Evolutionary conservation across 176 grass and related monocot genomes (phyloP).

Genomic region (Eragrostis nindensis): DNA sequence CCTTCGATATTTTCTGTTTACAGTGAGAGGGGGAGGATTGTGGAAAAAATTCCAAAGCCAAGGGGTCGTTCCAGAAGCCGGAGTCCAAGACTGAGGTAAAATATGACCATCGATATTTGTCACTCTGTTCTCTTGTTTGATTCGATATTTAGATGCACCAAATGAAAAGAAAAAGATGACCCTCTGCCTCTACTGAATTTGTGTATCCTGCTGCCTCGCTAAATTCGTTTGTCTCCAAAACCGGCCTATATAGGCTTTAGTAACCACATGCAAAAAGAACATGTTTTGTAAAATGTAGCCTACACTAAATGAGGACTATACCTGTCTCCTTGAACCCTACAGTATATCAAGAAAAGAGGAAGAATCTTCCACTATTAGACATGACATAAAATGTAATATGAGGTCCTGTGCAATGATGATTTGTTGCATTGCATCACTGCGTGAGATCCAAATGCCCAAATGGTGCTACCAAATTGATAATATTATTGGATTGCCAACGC

Average conservation of each 20-base stretch:
- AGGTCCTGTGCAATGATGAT: conserved; percentile 10
- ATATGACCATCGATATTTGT: background rate
- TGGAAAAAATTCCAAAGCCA: conserved; percentile 56
- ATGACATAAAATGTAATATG: background rate
- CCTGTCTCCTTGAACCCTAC: background rate
- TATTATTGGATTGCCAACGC: background rate
- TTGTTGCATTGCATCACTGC: background rate
- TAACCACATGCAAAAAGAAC: background rate
- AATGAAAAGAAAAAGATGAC: conserved; percentile 2
- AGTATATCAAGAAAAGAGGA: background rate
- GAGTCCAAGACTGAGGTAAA: conserved; percentile 68
- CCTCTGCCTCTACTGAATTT: background rate
- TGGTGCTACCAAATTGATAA: background rate
- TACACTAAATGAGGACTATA: background rate
- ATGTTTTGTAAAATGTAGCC: background rate
- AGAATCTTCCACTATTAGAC: background rate
- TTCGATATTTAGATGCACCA: background rate
- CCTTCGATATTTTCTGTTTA: background rate
- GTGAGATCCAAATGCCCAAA: conserved; percentile 22
- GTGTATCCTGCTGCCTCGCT: background rate
- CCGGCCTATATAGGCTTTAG: background rate
- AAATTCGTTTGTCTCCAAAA: conserved; percentile 10
- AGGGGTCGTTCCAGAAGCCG: conserved; percentile 62
- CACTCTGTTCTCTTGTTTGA: background rate
- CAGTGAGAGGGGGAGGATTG: conserved; percentile 76